Evolutionary conservation across 1,284 basidiomycete genomes (phyloP).

Genomic region (Malassezia japonica): DNA sequence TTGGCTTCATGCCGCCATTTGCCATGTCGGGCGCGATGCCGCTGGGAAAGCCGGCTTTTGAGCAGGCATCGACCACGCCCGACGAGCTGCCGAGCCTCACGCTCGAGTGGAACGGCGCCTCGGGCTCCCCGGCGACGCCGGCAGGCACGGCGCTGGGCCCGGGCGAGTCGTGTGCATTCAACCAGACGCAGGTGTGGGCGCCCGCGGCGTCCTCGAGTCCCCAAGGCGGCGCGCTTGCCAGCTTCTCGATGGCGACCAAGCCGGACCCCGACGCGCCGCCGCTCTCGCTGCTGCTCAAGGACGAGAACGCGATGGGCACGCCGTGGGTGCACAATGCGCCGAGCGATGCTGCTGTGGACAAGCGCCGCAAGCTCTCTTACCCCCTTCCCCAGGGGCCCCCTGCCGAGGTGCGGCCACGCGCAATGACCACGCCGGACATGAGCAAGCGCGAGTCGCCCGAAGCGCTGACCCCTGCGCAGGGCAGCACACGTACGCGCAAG

Average conservation of each 20-base stretch:
- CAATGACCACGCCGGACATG: not conserved
- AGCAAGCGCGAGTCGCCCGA: not conserved
- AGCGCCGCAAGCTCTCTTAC: conserved; percentile 2
- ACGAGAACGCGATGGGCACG: not conserved
- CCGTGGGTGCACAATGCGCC: not conserved
- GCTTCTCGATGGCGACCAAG: not conserved
- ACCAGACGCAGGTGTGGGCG: not conserved
- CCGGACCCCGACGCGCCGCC: not conserved
- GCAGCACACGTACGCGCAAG: not conserved
- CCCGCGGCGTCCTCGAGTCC: not conserved
- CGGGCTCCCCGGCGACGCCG: not conserved
- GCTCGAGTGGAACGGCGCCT: not conserved
- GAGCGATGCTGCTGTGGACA: not conserved
- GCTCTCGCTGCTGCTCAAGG: not conserved
- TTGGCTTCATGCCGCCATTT: conserved; percentile 1
- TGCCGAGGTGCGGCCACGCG: not conserved
- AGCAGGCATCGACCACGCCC: not conserved
- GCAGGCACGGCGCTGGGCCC: not conserved
- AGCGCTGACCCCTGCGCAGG: not conserved
- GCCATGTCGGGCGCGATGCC: not conserved
- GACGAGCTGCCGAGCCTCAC: not conserved
- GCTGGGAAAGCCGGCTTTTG: not conserved
- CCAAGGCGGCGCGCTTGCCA: not conserved
- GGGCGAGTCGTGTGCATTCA: not conserved
- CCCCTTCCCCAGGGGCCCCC: too few species aligned